Percentiles rank a stretch among this genome's conserved stretches.
These are phyloP conservation scores for Eimeria maxima DNA, from an alignment of 169 alveolate species.

Conservation along the genomic window DNA sequence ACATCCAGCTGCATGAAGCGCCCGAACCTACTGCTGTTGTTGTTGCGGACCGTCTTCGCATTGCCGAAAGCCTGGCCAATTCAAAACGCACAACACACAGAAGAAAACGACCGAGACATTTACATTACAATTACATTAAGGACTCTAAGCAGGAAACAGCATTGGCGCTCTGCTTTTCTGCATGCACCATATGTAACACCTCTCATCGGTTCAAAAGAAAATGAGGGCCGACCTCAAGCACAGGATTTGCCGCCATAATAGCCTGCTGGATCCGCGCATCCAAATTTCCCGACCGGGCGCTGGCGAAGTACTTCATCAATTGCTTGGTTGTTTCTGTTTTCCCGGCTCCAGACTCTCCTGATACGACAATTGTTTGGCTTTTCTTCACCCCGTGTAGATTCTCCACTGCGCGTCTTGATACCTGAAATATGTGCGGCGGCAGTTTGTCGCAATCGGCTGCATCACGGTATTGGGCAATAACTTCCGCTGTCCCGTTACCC, in stretches of 20 bases:
- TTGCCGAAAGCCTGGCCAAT: slow-evolving; percentile 98
- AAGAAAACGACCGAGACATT: slow-evolving; percentile 89
- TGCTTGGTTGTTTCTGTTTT: slow-evolving; percentile 98
- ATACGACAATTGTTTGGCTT: slow-evolving; percentile 96
- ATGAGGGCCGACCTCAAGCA: slow-evolving; percentile 57
- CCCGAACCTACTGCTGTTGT: slow-evolving; percentile 99
- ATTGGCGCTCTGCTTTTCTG: neutral
- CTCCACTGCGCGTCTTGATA: slow-evolving; percentile 88
- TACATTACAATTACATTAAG: too few relatives aligned
- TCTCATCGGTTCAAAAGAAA: neutral
- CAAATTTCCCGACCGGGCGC: slow-evolving; percentile 64
- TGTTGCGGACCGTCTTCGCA: slow-evolving; percentile 98
- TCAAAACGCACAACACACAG: slow-evolving; percentile 95
- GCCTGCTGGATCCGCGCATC: slow-evolving; percentile 84
- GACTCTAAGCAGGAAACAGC: neutral
- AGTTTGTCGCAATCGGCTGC: slow-evolving; percentile 87
- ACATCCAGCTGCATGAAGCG: slow-evolving; percentile 96
- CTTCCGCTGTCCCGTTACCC: slow-evolving; percentile 91
- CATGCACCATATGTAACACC: neutral
- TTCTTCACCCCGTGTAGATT: slow-evolving; percentile 73
- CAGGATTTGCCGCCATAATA: slow-evolving; percentile 92
- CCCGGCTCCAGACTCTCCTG: slow-evolving; percentile 99
- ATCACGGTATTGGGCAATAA: slow-evolving; percentile 90
- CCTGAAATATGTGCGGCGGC: slow-evolving; percentile 94
- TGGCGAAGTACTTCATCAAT: slow-evolving; percentile 84